Conservation (phyloP, 305 asterid genomes). For the Lippia alba region DNA sequence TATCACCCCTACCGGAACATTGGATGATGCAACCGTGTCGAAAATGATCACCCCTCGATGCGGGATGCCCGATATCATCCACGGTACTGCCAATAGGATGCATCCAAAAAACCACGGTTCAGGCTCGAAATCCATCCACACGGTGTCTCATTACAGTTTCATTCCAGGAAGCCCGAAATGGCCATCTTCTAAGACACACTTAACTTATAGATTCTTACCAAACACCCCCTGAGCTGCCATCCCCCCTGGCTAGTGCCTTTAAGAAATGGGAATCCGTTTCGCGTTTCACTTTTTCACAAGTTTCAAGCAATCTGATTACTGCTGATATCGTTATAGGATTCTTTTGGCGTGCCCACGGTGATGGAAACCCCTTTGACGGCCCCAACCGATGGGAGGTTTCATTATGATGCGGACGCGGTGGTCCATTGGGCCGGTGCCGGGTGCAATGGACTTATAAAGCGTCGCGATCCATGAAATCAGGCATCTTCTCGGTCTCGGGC, state of each 20-base stretch:
- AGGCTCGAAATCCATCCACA: slow-evolving; percentile 17
- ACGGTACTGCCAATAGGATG: slow-evolving; percentile 36
- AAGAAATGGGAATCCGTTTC: slow-evolving; percentile 37
- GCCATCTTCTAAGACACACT: slow-evolving; percentile 32
- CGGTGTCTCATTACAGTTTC: slow-evolving; percentile 36
- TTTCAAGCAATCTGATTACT: not conserved
- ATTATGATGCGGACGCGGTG: slow-evolving; percentile 49
- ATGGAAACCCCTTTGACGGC: slow-evolving; percentile 42
- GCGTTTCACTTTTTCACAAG: slow-evolving; percentile 33
- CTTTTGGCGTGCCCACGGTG: slow-evolving; percentile 34
- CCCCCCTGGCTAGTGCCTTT: slow-evolving; percentile 39
- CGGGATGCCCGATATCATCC: slow-evolving; percentile 40
- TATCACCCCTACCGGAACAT: slow-evolving; percentile 30
- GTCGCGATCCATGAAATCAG: slow-evolving; percentile 56
- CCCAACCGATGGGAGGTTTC: slow-evolving; percentile 46
- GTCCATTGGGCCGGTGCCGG: slow-evolving; percentile 16
- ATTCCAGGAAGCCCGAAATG: slow-evolving; percentile 23
- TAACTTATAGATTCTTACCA: slow-evolving; percentile 27
- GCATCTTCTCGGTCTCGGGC: slow-evolving; percentile 53
- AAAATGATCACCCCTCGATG: slow-evolving; percentile 38
- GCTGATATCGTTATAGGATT: slow-evolving; percentile 37
- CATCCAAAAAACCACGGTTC: not conserved
- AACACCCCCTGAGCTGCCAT: slow-evolving; percentile 5
- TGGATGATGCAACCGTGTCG: slow-evolving; percentile 30
- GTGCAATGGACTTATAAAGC: slow-evolving; percentile 36